Evolutionary conservation across 257 asterid genomes (phyloP), one percentile per base, ranked within the genome.

Genomic region (Solanum pinnatisectum): DNA sequence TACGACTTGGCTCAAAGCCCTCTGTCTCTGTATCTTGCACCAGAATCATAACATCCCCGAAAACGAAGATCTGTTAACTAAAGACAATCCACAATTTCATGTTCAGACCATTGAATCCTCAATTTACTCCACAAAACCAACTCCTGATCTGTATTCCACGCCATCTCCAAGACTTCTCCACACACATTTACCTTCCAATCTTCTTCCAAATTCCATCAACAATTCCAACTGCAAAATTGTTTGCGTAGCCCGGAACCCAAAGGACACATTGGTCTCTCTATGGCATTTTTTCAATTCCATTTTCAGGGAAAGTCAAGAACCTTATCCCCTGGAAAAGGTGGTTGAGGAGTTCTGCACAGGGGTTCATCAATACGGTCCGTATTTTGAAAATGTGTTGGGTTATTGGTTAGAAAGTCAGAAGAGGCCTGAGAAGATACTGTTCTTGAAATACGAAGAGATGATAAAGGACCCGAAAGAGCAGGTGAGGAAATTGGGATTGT

Each of bases 1-100:
- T 81, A 90, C 94, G 0, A 90, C 92, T 60, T 92, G 93, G 94
- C 93, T 88, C 88, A 91, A 92, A 49, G 90, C 93, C 12, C 91
- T 92, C 30, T 90, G 90, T 27, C 83, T 89, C 16, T 82, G 87
- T 84, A 87, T 91, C 27, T 52, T 89, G 40, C 67, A 87, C 27
- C 70, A 82, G 37, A 87, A 35, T 20, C 20, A 32, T 22, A 46
- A 10, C 6, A 42, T 35, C 1, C 72, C 77, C 4, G 88, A 87
- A 13, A 82, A 86, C 15, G 60, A 87, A 16, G 90, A 91, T 36
- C 52, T 91, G 59, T 72, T 91, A 71, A 65, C 67, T 11, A 74
- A 87, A 86, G 91, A 87, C 20, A 88, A 87, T 84, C 93, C 93
- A 4, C 91, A 91, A 20, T 82, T 79, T 27, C 88, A 76, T 71